These are phyloP conservation scores for Aspergillus pseudoterreus DNA, from an alignment of 2,329 filamentous ascomycete species.

Conservation along the genomic window DNA sequence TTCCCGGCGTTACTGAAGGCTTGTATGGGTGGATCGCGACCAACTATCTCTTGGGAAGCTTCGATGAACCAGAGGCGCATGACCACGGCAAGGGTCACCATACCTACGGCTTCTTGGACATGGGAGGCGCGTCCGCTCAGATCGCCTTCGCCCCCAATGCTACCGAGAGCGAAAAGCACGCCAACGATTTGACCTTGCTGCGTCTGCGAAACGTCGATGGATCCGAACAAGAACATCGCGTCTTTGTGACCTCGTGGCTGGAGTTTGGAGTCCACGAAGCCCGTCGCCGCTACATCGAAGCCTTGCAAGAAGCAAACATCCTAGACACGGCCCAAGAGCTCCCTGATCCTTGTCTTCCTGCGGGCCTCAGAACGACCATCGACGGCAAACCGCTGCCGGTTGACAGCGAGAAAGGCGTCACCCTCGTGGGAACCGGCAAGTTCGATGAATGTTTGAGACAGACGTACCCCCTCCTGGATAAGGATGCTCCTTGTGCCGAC, in stretches of 20 bases:
- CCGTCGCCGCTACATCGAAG: conserved; percentile 75
- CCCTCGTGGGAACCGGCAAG: conserved; percentile 75
- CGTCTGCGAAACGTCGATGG: conserved; percentile 82
- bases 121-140: conserved; percentile 96
- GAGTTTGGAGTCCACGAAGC: conserved; percentile 97
- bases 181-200: conserved; percentile 81
- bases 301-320: conserved; percentile 65
- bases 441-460: conserved; percentile 80
- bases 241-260: conserved; percentile 96
- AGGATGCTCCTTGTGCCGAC: conserved; percentile 79
- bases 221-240: conserved; percentile 70
- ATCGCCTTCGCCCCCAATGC: conserved; percentile 95
- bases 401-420: conserved; percentile 41
- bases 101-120: conserved; percentile 96
- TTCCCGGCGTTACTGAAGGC: conserved; percentile 91
- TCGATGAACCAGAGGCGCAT: conserved; percentile 72
- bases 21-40: conserved; percentile 96
- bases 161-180: conserved; percentile 85
- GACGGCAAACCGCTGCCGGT: conserved; percentile 58
- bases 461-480: conserved; percentile 83
- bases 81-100: conserved; percentile 82
- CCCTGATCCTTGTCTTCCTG: conserved; percentile 86
- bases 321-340: conserved; percentile 61
- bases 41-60: conserved; percentile 90
- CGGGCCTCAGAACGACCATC: conserved; percentile 68